A percentile compares a stretch with the other conserved stretches of the same genome.
phyloP scores from a whole-genome alignment of 23 red algal genomes.

The Gracilaria domingensis region DNA sequence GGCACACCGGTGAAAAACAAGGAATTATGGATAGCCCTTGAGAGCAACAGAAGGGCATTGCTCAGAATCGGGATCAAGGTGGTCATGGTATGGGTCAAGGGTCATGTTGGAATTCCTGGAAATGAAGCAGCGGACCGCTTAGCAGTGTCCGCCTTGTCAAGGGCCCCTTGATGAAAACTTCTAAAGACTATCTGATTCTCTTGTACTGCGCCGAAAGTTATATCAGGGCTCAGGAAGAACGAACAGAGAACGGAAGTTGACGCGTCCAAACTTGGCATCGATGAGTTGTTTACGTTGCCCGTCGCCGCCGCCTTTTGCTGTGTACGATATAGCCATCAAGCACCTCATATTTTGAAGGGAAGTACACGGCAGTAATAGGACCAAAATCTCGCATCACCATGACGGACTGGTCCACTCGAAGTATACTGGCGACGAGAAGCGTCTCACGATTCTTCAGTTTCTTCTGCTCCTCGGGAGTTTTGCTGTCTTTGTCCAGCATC shows the following conservation, averaged over 20 bases:
- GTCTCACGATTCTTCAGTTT: constrained; percentile 9
- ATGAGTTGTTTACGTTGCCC: not conserved
- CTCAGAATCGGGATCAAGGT: constrained; percentile 29
- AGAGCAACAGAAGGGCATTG: constrained; percentile 29
- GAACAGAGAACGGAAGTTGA: not conserved
- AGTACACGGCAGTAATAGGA: constrained; percentile 36
- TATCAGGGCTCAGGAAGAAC: too few relatives aligned
- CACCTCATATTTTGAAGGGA: constrained; percentile 63
- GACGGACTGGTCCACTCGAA: constrained; percentile 51
- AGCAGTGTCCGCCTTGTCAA: constrained; percentile 39
- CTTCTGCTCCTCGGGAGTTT: constrained; percentile 24
- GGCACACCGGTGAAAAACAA: constrained; percentile 70
- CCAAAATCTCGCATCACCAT: constrained; percentile 75
- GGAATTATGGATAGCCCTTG: constrained; percentile 72
- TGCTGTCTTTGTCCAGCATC: constrained; percentile 31
- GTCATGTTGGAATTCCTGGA: constrained; percentile 73
- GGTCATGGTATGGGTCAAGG: constrained; percentile 75
- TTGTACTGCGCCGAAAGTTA: not conserved
- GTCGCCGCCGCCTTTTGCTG: constrained; percentile 31
- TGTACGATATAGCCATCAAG: constrained; percentile 48
- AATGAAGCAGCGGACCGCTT: constrained; percentile 87
- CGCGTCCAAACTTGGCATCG: not conserved
- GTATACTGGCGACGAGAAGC: constrained; percentile 37
- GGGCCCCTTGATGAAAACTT: not conserved
- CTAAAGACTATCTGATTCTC: not conserved